Conservation (phyloP, 2,329 filamentous ascomycete species). For the Trichoderma sp. region DNA sequence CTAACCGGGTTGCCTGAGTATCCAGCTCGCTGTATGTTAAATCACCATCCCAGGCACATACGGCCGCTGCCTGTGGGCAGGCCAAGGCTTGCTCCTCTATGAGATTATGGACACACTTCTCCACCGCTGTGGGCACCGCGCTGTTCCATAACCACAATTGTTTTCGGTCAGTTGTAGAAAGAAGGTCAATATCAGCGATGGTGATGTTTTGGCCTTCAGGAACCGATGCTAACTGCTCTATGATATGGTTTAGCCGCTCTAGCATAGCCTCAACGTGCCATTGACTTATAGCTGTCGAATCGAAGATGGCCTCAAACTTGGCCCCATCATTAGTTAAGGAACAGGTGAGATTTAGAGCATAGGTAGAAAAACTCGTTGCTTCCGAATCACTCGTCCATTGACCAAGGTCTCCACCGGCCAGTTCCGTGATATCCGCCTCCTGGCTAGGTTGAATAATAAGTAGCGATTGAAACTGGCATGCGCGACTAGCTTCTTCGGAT, state of each 20-base stretch:
- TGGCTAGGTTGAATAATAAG: slow-evolving; percentile 31
- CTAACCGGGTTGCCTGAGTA: background rate
- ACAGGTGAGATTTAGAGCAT: background rate
- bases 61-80: slow-evolving; percentile 23
- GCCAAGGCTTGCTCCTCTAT: slow-evolving; percentile 23
- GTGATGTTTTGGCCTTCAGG: no score
- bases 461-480: slow-evolving; percentile 32
- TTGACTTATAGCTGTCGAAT: background rate
- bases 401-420: background rate
- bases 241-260: no score
- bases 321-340: background rate
- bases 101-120: slow-evolving; percentile 28
- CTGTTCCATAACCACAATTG: slow-evolving; percentile 27
- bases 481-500: background rate
- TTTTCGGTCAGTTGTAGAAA: background rate
- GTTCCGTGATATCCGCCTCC: background rate
- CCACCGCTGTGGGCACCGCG: slow-evolving; percentile 14
- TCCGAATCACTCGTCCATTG: no score
- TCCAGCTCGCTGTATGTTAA: slow-evolving; percentile 39
- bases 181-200: background rate
- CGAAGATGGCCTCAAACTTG: background rate
- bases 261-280: no score
- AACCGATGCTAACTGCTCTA: no score
- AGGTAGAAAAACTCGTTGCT: background rate
- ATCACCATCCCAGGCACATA: slow-evolving; percentile 43